A percentile compares a stretch with the other conserved stretches of the same genome.
Evolutionary conservation across 352 stramenopile species (phyloP).

Genomic region (Thalassiosira pacifica): DNA sequence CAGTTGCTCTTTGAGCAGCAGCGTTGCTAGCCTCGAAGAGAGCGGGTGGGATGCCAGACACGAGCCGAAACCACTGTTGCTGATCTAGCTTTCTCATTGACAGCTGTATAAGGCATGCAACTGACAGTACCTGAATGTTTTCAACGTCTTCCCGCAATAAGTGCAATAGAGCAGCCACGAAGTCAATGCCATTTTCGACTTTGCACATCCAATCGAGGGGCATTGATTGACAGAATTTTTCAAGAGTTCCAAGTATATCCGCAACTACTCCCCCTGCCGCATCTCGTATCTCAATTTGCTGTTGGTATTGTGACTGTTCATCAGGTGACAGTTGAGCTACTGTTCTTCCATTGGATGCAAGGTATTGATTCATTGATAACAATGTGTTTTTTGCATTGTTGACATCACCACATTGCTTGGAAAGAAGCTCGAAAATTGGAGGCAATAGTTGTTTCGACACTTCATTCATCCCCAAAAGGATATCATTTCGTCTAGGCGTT

Average conservation of each 20-base stretch:
- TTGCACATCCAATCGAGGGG: constrained; percentile 79
- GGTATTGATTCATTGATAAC: constrained; percentile 77
- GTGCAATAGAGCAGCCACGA: constrained; percentile 79
- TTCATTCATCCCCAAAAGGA: constrained; percentile 86
- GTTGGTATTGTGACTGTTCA: constrained; percentile 72
- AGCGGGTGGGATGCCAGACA: constrained; percentile 70
- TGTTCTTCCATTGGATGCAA: constrained; percentile 72
- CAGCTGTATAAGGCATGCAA: constrained; percentile 79
- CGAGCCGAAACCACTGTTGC: constrained; percentile 74
- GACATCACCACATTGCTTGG: constrained; percentile 74
- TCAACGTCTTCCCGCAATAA: constrained; percentile 76
- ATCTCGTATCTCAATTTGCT: constrained; percentile 60
- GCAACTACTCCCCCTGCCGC: constrained; percentile 60
- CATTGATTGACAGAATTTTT: constrained; percentile 85
- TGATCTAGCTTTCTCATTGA: constrained; percentile 79
- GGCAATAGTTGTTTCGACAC: constrained; percentile 76
- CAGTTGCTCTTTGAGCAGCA: constrained; percentile 50
- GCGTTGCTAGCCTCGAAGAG: constrained; percentile 74
- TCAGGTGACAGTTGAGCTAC: constrained; percentile 73
- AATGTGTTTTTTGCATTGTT: constrained; percentile 69
- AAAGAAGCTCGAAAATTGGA: constrained; percentile 74
- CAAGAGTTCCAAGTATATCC: constrained; percentile 74
- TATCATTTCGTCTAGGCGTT: constrained; percentile 82
- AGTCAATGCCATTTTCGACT: constrained; percentile 68
- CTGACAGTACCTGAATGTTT: constrained; percentile 73